Base-by-base conservation (phyloP, 163 green algal genomes). In the Prototheca wickerhamii region DNA sequence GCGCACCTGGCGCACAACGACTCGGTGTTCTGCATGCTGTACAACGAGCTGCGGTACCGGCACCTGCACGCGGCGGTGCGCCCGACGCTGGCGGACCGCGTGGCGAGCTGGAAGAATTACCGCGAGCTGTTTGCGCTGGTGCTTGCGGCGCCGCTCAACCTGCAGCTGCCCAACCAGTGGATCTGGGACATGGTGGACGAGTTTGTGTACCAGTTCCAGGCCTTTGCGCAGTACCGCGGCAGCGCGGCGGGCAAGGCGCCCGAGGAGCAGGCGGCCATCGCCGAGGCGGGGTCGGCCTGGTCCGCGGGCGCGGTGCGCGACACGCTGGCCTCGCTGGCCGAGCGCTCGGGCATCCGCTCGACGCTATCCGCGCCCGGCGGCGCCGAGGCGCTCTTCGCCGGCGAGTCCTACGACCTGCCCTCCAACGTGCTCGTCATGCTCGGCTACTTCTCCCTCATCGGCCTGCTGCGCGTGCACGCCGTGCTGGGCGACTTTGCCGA, bases 111-210 rank as follows among this genome's bases (percentile, higher is more conserved):
- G 90, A 86, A 94, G 61, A 98, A 97, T 84, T 97, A 96, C 72
- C 84, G 79, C 68, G 76, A 90, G 52, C 77, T 96, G 23, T 96
- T 97, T 60, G 82, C 51, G 55, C 77, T 96, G 56, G 86, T 98
- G 60, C 79, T 98, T 63, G 78, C 87, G 57, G 79, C 74, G 64
- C 94, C 94, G 57, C 84, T 98, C 37, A 99, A 97, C 79, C 97
- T 98, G 92, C 66, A 92, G 83, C 82, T 99, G 65, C 93, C 93
- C 52, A 96, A 95, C 74, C 68, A 76, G 35, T 99, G 93, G 93
- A 80, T 99, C 58, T 99, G 90, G 89, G 89, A 97, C 76, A 98
- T 98, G 91, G 76, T 99, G 32, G 93, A 99, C 64, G 93, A 99
- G 80, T 98, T 97, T 81, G 82, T 97, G 21, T 99, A 98, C 76